Conservation (phyloP, 164 flowering plant genomes). For the Vitis riparia region DNA sequence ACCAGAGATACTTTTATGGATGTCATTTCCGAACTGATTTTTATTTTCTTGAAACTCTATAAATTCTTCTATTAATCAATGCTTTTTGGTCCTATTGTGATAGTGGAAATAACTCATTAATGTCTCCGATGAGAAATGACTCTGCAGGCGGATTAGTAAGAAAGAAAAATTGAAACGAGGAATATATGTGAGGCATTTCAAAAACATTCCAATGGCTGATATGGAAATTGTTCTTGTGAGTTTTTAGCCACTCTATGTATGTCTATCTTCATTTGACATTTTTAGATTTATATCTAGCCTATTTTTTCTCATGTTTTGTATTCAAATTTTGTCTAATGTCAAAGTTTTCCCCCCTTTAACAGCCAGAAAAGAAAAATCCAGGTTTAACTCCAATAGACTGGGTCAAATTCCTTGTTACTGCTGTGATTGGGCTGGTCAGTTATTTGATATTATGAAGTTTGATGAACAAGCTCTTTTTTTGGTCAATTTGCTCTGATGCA, state of each 20-base stretch:
- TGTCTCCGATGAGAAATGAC: neutral
- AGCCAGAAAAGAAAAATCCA: constrained; percentile 99
- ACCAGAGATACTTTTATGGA: no score
- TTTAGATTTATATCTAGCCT: no score
- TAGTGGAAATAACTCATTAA: no score
- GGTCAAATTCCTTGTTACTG: constrained; percentile 85
- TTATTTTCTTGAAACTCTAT: no score
- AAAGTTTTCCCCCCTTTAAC: constrained; percentile 7
- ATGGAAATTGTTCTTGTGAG: constrained; percentile 94
- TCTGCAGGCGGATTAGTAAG: constrained; percentile 66
- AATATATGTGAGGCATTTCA: constrained; percentile 88
- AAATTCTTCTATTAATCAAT: no score
- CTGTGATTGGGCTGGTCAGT: constrained; percentile 89
- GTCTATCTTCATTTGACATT: neutral
- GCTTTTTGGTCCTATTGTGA: no score
- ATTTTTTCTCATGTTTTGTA: no score
- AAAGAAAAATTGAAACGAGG: constrained; percentile 60
- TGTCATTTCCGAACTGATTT: no score
- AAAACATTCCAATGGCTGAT: constrained; percentile 98
- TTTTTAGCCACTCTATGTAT: constrained; percentile 3
- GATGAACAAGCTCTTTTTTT: neutral
- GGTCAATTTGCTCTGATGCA: neutral
- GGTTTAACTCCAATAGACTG: constrained; percentile 97
- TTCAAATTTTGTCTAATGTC: neutral
- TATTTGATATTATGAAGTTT: constrained; percentile 1